Base-by-base conservation (phyloP, 2,329 filamentous ascomycete genomes). In the Cercospora sp. region DNA sequence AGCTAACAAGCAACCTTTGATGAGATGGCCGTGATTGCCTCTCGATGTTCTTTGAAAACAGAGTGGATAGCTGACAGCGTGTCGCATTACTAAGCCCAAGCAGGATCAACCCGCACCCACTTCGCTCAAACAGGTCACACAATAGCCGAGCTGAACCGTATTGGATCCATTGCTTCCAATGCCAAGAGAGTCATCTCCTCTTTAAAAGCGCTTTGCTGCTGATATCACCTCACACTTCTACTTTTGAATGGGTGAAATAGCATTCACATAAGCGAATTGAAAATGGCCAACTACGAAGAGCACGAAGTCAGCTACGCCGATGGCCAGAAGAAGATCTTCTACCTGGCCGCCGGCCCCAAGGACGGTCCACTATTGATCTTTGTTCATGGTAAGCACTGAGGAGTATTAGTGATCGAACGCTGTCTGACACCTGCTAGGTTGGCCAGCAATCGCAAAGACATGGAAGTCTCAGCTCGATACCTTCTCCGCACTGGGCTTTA, bases 391-490 rank as follows among this genome's bases (percentile, higher is more conserved):
- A 30, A 60, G 65, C 45, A 26, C 30, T 8, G 31, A 51, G 12
- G 13, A 16, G 10, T 3, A 7, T 30, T n/a, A 18, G 8, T 23
- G 7, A 13, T 31, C 16, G 33, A 48, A 10, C 9, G n/a, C 30
- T 23, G 5, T 10, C 20, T 58, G 12, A 57, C 48, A 12, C 13
- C 8, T 9, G 4, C 4, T 12, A 64, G 62, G 74, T 58, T 80
- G 79, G 79, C 78, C 78, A 0, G 79, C 75, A 16, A 76, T 80
- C 60, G 78, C 72, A 6, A 74, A 77, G 58, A 73, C 73, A 16
- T 80, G 79, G 79, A 78, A 77, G 53, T 72, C 74, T 16, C 78
- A 80, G 45, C 73, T 80, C 8, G 66, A 72, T 1, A 71, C 76
- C 6, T 80, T 80, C 63, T 63, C 73, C 3, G 57, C 65, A 10